Percentiles rank a stretch among this genome's conserved stretches.
Conservation (phyloP, 208 protist species). For the Herpetomonas samuelpessoai region DNA sequence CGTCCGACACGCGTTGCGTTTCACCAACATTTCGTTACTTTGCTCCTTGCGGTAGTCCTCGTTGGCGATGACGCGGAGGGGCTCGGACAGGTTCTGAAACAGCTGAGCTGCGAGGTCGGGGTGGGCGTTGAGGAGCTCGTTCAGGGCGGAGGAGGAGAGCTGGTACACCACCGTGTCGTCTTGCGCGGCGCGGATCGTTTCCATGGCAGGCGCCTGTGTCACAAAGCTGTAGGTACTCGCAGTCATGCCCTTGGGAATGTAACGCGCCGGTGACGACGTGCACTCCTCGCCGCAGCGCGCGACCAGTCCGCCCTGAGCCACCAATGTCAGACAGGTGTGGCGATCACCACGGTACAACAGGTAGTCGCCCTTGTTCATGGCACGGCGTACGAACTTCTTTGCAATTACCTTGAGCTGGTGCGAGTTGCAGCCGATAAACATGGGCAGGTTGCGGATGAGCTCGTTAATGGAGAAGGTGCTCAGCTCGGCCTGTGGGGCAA, state of each 20-base stretch:
- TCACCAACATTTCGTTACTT: slow-evolving; percentile 25
- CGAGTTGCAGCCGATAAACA: slow-evolving; percentile 72
- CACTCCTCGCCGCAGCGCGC: slow-evolving; percentile 49
- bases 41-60: slow-evolving; percentile 61
- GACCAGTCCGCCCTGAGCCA: slow-evolving; percentile 60
- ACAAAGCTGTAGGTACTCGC: slow-evolving; percentile 85
- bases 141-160: slow-evolving; percentile 60
- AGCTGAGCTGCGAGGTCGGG: slow-evolving; percentile 75
- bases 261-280: slow-evolving; percentile 49
- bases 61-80: slow-evolving; percentile 54
- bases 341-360: slow-evolving; percentile 57
- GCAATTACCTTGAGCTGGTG: slow-evolving; percentile 62
- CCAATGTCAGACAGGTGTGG: slow-evolving; percentile 60
- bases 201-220: slow-evolving; percentile 50
- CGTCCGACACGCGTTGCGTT: slow-evolving; percentile 43
- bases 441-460: slow-evolving; percentile 57
- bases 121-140: slow-evolving; percentile 72
- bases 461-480: slow-evolving; percentile 49
- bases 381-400: slow-evolving; percentile 57
- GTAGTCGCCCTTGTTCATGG: slow-evolving; percentile 70
- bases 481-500: slow-evolving; percentile 24
- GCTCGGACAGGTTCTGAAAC: slow-evolving; percentile 74
- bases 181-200: slow-evolving; percentile 69
- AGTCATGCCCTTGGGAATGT: slow-evolving; percentile 53
- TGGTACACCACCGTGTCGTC: slow-evolving; percentile 78